Evolutionary conservation across 2,329 filamentous ascomycete species (phyloP).

Genomic region (Aspergillus pseudoviridinutans): DNA sequence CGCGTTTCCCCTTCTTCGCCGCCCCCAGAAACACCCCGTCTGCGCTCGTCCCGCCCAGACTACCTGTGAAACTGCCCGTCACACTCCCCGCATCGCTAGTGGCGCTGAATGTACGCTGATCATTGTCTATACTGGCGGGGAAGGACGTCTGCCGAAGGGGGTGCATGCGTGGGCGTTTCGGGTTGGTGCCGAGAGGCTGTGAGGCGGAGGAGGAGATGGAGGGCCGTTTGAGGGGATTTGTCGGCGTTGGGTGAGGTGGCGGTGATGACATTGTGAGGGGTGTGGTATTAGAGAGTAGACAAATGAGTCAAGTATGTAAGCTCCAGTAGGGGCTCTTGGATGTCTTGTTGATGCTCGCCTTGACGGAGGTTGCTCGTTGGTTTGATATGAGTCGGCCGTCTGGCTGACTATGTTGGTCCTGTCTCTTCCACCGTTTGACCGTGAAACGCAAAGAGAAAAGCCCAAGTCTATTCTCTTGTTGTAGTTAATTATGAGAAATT

Average conservation of each 20-base stretch:
- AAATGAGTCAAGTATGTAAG: neutral
- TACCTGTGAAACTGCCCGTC: constrained; percentile 42
- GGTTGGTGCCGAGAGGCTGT: constrained; percentile 25
- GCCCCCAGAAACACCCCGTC: constrained; percentile 30
- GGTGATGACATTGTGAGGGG: constrained; percentile 36
- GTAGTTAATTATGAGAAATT: neutral
- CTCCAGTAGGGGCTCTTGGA: neutral
- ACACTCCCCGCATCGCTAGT: constrained; percentile 39
- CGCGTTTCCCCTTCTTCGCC: constrained; percentile 32
- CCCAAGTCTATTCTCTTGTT: neutral
- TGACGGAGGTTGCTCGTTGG: neutral
- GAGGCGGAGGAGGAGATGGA: constrained; percentile 39
- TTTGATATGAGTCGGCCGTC: neutral
- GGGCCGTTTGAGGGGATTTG: constrained; percentile 39
- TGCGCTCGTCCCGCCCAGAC: constrained; percentile 34
- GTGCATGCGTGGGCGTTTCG: constrained; percentile 38
- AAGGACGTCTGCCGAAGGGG: constrained; percentile 48
- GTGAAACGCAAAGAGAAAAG: neutral
- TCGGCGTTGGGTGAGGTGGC: constrained; percentile 23
- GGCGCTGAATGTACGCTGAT: constrained; percentile 27
- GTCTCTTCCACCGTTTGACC: neutral
- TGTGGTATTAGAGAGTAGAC: constrained; percentile 3
- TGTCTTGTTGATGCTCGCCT: neutral
- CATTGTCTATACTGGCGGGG: constrained; percentile 31
- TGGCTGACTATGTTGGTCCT: neutral